Base-by-base conservation (phyloP, 2,329 filamentous ascomycete genomes). In the Phyllosticta ampelicida region DNA sequence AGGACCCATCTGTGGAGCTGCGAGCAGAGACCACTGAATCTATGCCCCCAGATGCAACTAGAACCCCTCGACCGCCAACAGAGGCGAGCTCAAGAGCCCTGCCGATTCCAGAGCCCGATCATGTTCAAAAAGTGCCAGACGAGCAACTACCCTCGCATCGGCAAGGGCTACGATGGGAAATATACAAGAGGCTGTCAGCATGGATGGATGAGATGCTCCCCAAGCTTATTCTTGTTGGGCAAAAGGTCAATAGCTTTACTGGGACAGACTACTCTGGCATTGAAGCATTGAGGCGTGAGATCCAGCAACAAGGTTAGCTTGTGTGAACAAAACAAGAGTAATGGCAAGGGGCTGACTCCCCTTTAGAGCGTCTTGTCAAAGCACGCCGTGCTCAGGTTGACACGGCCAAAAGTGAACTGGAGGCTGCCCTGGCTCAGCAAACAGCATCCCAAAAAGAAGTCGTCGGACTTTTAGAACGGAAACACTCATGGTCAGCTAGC, bases 381-480 rank as follows among this genome's bases (percentile, higher is more conserved):
- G 63, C 70, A 9, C 76, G 77, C 48, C 82, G 87, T 28, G 75
- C 75, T 19, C 78, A 78, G 19, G 87, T 97, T 55, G 85, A 86
- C 61, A 74, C 79, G 30, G 84, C 89, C 18, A 90, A 94, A 62
- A 78, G 81, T 54, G 79, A 80, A 53, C 95, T 97, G 77, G 87
- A 92, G 65, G 79, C 84, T n/a, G 89, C 90, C 29, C 91, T 94
- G 63, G 80, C 86, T 58, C 85, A 86, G 64, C 88, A 95, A 64
- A 86, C 89, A n/a, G 77, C 86, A 16, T 95, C 91, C 1, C 92
- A 97, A 74, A 89, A 94, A 64, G 94, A 99, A 77, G 91, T 97
- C 48, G 96, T 95, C 52, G 89, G 90, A 20, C 81, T 99, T 21
- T 82, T 99, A 8, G 92, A 96, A 61, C 84, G 94, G 60, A 97